Evolutionary conservation across 1,284 basidiomycete genomes (phyloP).

Genomic region (Microbotryomycetes sp.): DNA sequence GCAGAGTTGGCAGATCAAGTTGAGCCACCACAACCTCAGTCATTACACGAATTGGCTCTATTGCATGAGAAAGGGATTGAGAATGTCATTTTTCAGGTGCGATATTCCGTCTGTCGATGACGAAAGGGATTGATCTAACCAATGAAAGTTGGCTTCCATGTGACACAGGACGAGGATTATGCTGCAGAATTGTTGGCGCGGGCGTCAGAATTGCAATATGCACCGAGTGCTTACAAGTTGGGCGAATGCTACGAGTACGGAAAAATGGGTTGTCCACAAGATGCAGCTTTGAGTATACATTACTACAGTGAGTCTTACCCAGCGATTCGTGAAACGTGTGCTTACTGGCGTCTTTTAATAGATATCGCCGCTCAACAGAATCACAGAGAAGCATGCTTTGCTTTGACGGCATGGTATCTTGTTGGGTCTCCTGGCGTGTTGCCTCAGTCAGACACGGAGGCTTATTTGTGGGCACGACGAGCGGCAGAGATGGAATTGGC

Average conservation of each 20-base stretch:
- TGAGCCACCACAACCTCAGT: constrained; percentile 52
- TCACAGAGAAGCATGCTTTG: constrained; percentile 95
- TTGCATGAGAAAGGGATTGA: constrained; percentile 92
- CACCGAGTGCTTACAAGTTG: constrained; percentile 88
- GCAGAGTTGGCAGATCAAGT: constrained; percentile 67
- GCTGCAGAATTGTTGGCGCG: constrained; percentile 89
- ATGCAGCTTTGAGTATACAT: constrained; percentile 92
- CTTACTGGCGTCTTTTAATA: constrained; percentile 42
- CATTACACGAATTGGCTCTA: constrained; percentile 90
- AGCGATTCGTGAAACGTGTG: not conserved
- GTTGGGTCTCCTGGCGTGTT: constrained; percentile 96
- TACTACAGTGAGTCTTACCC: constrained; percentile 75
- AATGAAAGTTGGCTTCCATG: not conserved
- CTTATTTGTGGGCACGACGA: constrained; percentile 87
- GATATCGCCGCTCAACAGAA: constrained; percentile 96
- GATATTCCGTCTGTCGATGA: not conserved
- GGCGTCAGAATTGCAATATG: constrained; percentile 91
- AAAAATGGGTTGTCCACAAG: constrained; percentile 97
- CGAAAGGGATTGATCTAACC: not conserved
- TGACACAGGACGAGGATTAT: constrained; percentile 70
- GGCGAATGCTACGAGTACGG: constrained; percentile 99
- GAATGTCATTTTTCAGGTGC: constrained; percentile 80
- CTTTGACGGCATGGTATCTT: constrained; percentile 96
- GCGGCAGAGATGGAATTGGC: constrained; percentile 88
- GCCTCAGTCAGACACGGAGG: constrained; percentile 96